These are phyloP conservation scores for Aquilaria malaccensis DNA, from an alignment of 345 rosid species.

Conservation along the genomic window DNA sequence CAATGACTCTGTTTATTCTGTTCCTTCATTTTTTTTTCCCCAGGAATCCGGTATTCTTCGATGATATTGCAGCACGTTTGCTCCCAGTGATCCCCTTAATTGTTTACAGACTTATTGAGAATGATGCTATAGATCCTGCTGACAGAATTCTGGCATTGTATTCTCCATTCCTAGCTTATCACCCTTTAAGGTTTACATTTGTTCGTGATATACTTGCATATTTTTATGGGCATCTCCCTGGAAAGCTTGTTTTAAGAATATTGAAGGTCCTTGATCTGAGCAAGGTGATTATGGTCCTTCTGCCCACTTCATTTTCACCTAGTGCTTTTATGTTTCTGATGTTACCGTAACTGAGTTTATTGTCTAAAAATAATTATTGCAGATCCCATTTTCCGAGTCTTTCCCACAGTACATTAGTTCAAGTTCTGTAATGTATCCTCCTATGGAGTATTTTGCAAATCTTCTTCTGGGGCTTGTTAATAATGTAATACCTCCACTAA, in stretches of 20 bases:
- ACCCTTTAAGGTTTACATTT: constrained; percentile 88
- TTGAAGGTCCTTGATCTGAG: constrained; percentile 75
- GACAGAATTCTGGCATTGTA: constrained; percentile 56
- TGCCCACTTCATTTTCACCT: background rate
- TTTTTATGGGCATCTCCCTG: constrained; percentile 89
- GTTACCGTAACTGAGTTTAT: constrained; percentile 1
- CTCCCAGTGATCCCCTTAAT: constrained; percentile 92
- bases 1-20: constrained; percentile 12
- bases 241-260: constrained; percentile 64
- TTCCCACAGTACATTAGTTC: constrained; percentile 78
- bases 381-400: constrained; percentile 95
- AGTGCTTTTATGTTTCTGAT: background rate
- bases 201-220: constrained; percentile 97
- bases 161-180: constrained; percentile 62
- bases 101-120: constrained; percentile 90
- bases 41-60: constrained; percentile 96
- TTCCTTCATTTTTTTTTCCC: background rate
- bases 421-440: constrained; percentile 69
- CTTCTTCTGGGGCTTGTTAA: constrained; percentile 84
- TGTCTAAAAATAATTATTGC: constrained; percentile 20
- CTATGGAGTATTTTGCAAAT: constrained; percentile 86
- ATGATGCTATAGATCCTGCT: constrained; percentile 73
- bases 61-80: constrained; percentile 85
- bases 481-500: constrained; percentile 86
- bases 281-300: constrained; percentile 47